Evolutionary conservation across 495 filamentous ascomycete species (phyloP).

Genomic region (Xylona heveae): DNA sequence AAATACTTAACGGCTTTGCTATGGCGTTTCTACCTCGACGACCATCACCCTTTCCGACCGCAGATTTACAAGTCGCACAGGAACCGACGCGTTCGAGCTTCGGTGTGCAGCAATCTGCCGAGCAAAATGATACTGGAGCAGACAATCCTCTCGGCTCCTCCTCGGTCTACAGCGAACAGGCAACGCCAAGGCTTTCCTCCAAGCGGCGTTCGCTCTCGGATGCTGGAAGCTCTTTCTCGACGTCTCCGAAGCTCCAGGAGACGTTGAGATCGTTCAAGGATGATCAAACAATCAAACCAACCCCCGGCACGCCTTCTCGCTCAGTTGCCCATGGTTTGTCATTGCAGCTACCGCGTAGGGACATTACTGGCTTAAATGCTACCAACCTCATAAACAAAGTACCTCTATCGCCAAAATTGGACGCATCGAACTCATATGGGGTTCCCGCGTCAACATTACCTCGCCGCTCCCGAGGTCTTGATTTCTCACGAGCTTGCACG

Average conservation of each 20-base stretch:
- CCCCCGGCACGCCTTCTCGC: constrained; percentile 42
- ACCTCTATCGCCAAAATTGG: constrained; percentile 70
- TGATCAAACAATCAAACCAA: constrained; percentile 42
- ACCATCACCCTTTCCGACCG: too few species aligned
- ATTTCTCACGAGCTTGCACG: constrained; percentile 86
- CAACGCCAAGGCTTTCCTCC: constrained; percentile 1
- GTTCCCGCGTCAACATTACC: constrained; percentile 70
- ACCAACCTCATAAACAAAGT: constrained; percentile 37
- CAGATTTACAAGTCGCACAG: too few species aligned
- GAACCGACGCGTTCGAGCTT: too few species aligned
- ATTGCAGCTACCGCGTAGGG: constrained; percentile 48
- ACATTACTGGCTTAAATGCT: constrained; percentile 24
- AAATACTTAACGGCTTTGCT: too few species aligned
- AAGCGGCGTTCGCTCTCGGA: constrained; percentile 22
- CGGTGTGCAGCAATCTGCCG: too few species aligned
- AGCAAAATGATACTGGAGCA: too few species aligned
- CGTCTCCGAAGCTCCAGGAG: constrained; percentile 45
- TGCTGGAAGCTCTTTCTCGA: constrained; percentile 25
- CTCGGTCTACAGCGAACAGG: too few species aligned
- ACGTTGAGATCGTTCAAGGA: constrained; percentile 47
- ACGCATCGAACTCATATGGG: constrained; percentile 62
- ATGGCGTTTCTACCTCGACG: too few species aligned
- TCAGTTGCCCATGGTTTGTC: constrained; percentile 39
- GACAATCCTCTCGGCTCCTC: too few species aligned
- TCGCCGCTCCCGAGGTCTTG: constrained; percentile 64